Evolutionary conservation across 441 rosid genomes (phyloP).

Genomic region (Theobroma grandiflorum): DNA sequence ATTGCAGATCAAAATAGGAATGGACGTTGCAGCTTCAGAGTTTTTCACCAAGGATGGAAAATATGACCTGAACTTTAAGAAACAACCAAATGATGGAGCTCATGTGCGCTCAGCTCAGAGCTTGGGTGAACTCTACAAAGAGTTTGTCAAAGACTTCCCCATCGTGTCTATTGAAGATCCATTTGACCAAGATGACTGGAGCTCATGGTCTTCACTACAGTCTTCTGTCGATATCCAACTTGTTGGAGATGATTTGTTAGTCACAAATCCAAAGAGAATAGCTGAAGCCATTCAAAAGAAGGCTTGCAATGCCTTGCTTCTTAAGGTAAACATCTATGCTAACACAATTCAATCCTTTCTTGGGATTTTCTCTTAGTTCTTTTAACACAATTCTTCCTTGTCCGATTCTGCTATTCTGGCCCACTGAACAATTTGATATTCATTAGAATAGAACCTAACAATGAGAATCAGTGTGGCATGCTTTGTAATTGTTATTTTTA

Average conservation of each 20-base stretch:
- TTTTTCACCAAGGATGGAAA: conserved; percentile 82
- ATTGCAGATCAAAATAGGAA: conserved; percentile 88
- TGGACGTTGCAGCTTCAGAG: conserved; percentile 99
- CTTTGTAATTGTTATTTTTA: not conserved
- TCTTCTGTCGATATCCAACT: conserved; percentile 88
- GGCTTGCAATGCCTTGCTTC: conserved; percentile 87
- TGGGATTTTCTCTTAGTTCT: not conserved
- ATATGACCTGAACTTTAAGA: conserved; percentile 93
- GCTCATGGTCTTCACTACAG: conserved; percentile 82
- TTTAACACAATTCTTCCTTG: not conserved
- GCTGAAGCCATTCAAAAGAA: conserved; percentile 89
- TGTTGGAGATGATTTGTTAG: conserved; percentile 95
- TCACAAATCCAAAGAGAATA: conserved; percentile 93
- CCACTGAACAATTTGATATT: conserved; percentile 8
- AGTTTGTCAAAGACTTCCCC: conserved; percentile 85
- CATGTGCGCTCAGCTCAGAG: conserved; percentile 76
- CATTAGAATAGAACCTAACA: not conserved
- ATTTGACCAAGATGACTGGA: conserved; percentile 98
- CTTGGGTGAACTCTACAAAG: conserved; percentile 81
- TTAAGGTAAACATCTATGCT: conserved; percentile 59
- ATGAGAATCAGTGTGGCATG: not conserved
- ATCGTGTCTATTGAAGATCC: conserved; percentile 95
- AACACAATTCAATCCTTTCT: not conserved
- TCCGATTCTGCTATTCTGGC: not conserved
- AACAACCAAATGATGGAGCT: conserved; percentile 89